Evolutionary conservation across 805 yeast genomes (phyloP).

Genomic region (Starmerella lactis-condensi): DNA sequence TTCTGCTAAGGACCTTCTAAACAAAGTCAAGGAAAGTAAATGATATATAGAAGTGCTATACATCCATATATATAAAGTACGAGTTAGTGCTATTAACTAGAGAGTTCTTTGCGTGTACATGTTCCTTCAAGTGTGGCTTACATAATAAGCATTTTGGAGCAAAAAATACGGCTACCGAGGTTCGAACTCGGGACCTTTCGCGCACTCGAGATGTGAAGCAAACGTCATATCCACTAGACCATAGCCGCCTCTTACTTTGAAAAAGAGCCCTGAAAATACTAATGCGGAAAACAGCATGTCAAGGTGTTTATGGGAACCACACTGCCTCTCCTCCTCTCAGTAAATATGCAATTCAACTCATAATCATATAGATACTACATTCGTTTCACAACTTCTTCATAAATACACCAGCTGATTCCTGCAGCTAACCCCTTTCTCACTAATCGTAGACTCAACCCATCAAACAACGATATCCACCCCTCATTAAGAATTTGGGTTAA

Average conservation of each 20-base stretch:
- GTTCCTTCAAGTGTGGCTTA: too few species aligned
- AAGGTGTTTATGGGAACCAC: too few species aligned
- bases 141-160: neutral
- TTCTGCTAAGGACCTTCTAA: slow-evolving; percentile 7
- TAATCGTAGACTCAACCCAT: slow-evolving; percentile 67
- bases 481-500: slow-evolving; percentile 1
- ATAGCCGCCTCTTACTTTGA: too few species aligned
- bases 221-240: slow-evolving; percentile 17
- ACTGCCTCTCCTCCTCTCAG: too few species aligned
- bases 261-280: too few species aligned
- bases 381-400: slow-evolving; percentile 64
- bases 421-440: slow-evolving; percentile 78
- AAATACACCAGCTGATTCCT: slow-evolving; percentile 92
- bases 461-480: slow-evolving; percentile 32
- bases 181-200: slow-evolving; percentile 18
- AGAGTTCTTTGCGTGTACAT: too few species aligned
- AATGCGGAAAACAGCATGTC: too few species aligned
- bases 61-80: too few species aligned
- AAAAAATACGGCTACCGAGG: slow-evolving; percentile 16
- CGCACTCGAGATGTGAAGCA: slow-evolving; percentile 14
- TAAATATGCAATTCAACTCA: too few species aligned
- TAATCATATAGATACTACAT: too few species aligned
- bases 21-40: slow-evolving; percentile 3
- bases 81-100: too few species aligned
- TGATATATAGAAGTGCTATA: too few species aligned